Percentiles rank a stretch among this genome's conserved stretches.
phyloP scores from a whole-genome alignment of 2,329 filamentous ascomycete genomes.

The Alternaria longipes region DNA sequence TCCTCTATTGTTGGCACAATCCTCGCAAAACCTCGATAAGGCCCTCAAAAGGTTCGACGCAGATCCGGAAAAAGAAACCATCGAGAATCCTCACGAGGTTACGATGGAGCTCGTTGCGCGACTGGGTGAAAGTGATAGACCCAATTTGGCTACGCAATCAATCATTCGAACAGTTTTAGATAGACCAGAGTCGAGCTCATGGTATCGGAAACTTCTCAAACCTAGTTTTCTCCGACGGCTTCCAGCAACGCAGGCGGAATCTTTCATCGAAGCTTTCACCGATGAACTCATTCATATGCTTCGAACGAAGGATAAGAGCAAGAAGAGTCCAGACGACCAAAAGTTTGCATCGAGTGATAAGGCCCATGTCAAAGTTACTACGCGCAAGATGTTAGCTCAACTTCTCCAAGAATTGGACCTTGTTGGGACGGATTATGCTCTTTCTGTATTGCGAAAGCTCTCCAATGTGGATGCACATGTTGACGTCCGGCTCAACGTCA shows the following conservation, averaged over 20 bases:
- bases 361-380: slow-evolving; percentile 53
- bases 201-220: slow-evolving; percentile 53
- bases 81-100: slow-evolving; percentile 26
- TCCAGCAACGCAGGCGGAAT: slow-evolving; percentile 38
- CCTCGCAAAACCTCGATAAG: slow-evolving; percentile 25
- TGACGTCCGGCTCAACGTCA: slow-evolving; percentile 49
- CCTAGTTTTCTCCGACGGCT: slow-evolving; percentile 45
- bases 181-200: slow-evolving; percentile 53
- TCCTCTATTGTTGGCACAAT: slow-evolving; percentile 24
- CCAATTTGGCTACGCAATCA: slow-evolving; percentile 40
- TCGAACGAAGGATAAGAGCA: slow-evolving; percentile 22
- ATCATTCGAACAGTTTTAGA: slow-evolving; percentile 42
- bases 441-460: slow-evolving; percentile 45
- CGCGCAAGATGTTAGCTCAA: slow-evolving; percentile 55
- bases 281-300: slow-evolving; percentile 41
- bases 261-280: slow-evolving; percentile 42
- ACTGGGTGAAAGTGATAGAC: slow-evolving; percentile 43
- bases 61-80: slow-evolving; percentile 11
- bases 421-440: slow-evolving; percentile 40
- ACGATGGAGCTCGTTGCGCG: slow-evolving; percentile 36
- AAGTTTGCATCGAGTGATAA: background rate
- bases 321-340: background rate
- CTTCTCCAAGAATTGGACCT: slow-evolving; percentile 47
- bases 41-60: slow-evolving; percentile 8
- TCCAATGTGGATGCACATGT: slow-evolving; percentile 45